Evolutionary conservation across 371 early-diverging fungal species (phyloP), one percentile per base, ranked within the genome.

Genomic region (Apophysomyces trapeziformis): DNA sequence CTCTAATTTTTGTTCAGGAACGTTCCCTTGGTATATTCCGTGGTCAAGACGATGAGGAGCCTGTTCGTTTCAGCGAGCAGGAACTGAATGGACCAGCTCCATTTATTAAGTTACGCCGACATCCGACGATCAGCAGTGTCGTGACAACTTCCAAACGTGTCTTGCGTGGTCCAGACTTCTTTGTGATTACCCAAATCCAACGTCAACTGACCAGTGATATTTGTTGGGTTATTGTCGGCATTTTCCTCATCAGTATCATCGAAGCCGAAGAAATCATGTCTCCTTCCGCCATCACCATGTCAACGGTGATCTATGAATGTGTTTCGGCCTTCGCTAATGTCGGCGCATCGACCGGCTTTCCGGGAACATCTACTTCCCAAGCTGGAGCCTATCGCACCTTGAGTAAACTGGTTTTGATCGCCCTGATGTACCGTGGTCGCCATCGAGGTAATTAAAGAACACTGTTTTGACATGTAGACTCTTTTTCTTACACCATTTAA

Each of bases 21-120:
- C 74, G 82, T 59, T 74, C 83, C 6, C 72, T 83, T 26, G 83
- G 83, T 14, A 83, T 83, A 12, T 83, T 71, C 35, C 74, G 76
- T 13, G 70, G 72, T 11, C 68, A 72, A 6, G 73, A 78, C 38
- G 60, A 26, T 26, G 32, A 71, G 32, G 76, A 75, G 5, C 56
- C 60, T 7, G 64, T 71, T 11, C 46, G 60, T 11, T 75, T 76
- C 7, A 71, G 59, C 3, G 72, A 71, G 26, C 16, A 57, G 8
- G 67, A 73, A 1, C 32, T 67, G 2, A 46, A 58, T 1, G 72
- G 74, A 8, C 66, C 71, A 6, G 74, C 82, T 0, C 63, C 68
- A 0, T 68, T 76, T 18, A 69, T 78, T 16, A 70, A 68, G 11
- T 57, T 83, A 11, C 60, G 54, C 54, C 54, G 54, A 18, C 54